Conservation (phyloP, 2,329 filamentous ascomycete species). For the Ramichloridium luteum region DNA sequence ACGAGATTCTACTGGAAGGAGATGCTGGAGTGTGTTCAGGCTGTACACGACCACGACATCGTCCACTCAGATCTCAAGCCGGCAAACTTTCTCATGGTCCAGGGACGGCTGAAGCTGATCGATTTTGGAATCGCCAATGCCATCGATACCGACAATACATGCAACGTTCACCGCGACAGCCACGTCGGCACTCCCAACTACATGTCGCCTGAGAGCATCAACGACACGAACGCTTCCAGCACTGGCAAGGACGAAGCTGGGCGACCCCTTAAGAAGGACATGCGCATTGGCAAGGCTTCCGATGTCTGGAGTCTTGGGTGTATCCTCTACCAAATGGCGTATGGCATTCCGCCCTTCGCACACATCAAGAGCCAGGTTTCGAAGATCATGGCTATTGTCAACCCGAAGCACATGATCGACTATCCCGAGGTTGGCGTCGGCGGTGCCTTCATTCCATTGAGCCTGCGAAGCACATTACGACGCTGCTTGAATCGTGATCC, state of each 20-base stretch:
- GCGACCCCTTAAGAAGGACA: constrained; percentile 53
- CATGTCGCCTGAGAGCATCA: constrained; percentile 91
- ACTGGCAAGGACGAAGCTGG: constrained; percentile 30
- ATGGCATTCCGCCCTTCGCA: constrained; percentile 88
- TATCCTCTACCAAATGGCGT: constrained; percentile 96
- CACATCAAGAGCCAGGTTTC: constrained; percentile 82
- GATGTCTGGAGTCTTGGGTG: constrained; percentile 95
- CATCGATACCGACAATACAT: constrained; percentile 87
- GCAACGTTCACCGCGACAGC: constrained; percentile 92
- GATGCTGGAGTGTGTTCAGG: constrained; percentile 89
- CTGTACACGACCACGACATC: constrained; percentile 81
- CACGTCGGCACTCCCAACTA: constrained; percentile 96
- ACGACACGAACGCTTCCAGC: constrained; percentile 62
- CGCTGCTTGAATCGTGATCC: constrained; percentile 49
- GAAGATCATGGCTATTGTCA: constrained; percentile 75
- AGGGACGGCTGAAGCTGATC: constrained; percentile 85
- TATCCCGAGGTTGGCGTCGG: constrained; percentile 60
- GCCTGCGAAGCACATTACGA: constrained; percentile 44
- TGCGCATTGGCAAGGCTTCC: constrained; percentile 91
- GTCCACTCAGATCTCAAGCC: constrained; percentile 96
- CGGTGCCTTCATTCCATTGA: constrained; percentile 42
- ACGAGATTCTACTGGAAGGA: constrained; percentile 99
- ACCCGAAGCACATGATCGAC: constrained; percentile 60
- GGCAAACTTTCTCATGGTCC: constrained; percentile 88
- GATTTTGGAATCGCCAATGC: constrained; percentile 98